Percentiles rank a stretch among this genome's conserved stretches.
These are phyloP conservation scores for Xanthoconium purpureum DNA, from an alignment of 768 basidiomycete species.

Conservation along the genomic window DNA sequence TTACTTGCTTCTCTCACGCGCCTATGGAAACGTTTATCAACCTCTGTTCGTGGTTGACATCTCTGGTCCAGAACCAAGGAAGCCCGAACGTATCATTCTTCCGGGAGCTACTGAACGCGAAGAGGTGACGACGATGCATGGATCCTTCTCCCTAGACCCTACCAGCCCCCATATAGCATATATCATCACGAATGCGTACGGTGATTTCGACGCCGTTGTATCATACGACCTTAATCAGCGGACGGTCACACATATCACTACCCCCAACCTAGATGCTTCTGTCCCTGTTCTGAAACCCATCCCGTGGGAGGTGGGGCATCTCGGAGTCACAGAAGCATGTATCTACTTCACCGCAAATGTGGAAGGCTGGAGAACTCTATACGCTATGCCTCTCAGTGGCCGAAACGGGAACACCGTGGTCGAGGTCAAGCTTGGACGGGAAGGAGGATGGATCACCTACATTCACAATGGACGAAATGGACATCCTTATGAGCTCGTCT, in stretches of 20 bases:
- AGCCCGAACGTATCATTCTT: slow-evolving; percentile 32
- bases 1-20: slow-evolving; percentile 33
- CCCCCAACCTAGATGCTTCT: slow-evolving; percentile 26
- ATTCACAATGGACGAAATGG: slow-evolving; percentile 33
- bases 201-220: slow-evolving; percentile 38
- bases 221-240: slow-evolving; percentile 31
- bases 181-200: slow-evolving; percentile 36
- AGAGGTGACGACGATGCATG: slow-evolving; percentile 20
- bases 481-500: slow-evolving; percentile 31
- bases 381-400: slow-evolving; percentile 32
- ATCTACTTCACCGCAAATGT: slow-evolving; percentile 38
- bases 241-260: slow-evolving; percentile 37
- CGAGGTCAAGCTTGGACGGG: slow-evolving; percentile 32
- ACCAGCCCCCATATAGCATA: slow-evolving; percentile 31
- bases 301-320: slow-evolving; percentile 30
- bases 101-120: slow-evolving; percentile 35
- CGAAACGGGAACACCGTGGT: slow-evolving; percentile 28
- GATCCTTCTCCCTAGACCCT: slow-evolving; percentile 34
- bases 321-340: slow-evolving; percentile 26
- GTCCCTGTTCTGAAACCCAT: slow-evolving; percentile 36
- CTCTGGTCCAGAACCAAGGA: slow-evolving; percentile 23
- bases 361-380: slow-evolving; percentile 36
- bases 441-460: slow-evolving; percentile 32
- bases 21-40: slow-evolving; percentile 27
- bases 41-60: slow-evolving; percentile 35